Base-by-base conservation (phyloP, 1,284 basidiomycete genomes). In the Boletus semigastroideus region DNA sequence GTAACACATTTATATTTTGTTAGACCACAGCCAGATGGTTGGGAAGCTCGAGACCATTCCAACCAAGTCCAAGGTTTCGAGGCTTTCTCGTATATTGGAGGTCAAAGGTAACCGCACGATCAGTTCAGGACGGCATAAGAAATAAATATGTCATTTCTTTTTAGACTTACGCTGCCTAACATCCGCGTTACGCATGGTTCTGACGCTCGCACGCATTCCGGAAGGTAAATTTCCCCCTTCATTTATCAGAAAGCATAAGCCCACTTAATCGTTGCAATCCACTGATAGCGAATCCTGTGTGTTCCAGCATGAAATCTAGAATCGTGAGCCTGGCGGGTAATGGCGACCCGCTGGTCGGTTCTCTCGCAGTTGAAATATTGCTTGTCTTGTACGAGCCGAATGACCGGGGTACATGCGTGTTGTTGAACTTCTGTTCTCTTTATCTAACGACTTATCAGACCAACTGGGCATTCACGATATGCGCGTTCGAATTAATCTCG, bases 171-270 rank as follows among this genome's bases (percentile, higher is more conserved):
- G 13, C 14, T 44, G 36, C 36, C 28, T 64, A 4, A 34, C 38
- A 39, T 49, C 63, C 1, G 55, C 64, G 0, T 37, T 68, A 10
- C 56, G 61, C 5, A 53, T 60, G 53, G 40, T 56, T 3, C 38
- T 64, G 28, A 54, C 61, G 1, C 17, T 65, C 13, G 51, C 54
- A 9, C 58, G 19, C 13, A 45, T 59, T 13, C 44, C 51, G 9
- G 44, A 52, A 16, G 14, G 6, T 16, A 17, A n/a, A 11, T 12
- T 7, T 25, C 28, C 17, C 5, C n/a, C 3, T 4, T 5, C 16
- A 12, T 3, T n/a, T n/a, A n/a, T n/a, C n/a, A n/a, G n/a, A n/a
- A n/a, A n/a, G n/a, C n/a, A n/a, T n/a, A n/a, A n/a, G n/a, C n/a
- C n/a, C n/a, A n/a, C n/a, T n/a, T n/a, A n/a, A n/a, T n/a, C n/a